A percentile compares a stretch with the other conserved stretches of the same genome.
Conservation (phyloP, 139 green algal species). For the Edaphochlamys debaryana region DNA sequence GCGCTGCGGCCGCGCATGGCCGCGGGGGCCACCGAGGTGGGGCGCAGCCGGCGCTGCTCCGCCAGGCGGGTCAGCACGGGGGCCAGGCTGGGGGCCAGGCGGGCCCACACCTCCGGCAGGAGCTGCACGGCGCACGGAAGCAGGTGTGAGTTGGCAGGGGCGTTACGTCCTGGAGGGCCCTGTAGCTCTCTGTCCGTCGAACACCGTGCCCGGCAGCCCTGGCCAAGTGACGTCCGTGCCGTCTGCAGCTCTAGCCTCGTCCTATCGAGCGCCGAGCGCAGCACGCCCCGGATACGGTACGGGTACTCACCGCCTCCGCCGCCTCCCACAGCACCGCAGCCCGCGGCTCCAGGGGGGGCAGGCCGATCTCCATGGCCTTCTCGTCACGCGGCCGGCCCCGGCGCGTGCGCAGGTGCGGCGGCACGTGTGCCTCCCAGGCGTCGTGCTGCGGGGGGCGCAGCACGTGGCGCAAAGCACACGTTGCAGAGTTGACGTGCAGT, state of each 20-base stretch:
- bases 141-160: not conserved
- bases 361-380: conserved; percentile 17
- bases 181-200: no score
- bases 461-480: not conserved
- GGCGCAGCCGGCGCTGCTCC: not conserved
- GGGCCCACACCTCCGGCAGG: conserved; percentile 26
- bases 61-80: not conserved
- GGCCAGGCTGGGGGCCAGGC: conserved; percentile 23
- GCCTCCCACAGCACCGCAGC: conserved; percentile 20
- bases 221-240: not conserved
- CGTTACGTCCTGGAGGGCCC: no score
- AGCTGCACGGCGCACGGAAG: not conserved
- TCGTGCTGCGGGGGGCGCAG: conserved; percentile 22
- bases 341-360: conserved; percentile 26
- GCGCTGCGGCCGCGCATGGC: not conserved
- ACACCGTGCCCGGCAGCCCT: no score
- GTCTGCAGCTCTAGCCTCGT: not conserved
- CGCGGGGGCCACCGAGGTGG: not conserved
- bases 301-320: conserved; percentile 13
- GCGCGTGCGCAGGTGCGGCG: not conserved
- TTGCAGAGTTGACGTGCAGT: not conserved
- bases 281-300: not conserved
- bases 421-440: conserved; percentile 3
- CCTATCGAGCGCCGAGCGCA: not conserved
- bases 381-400: conserved; percentile 28